These are phyloP conservation scores for Fusarium praegraminearum DNA, from an alignment of 2,329 filamentous ascomycete species.

Conservation along the genomic window DNA sequence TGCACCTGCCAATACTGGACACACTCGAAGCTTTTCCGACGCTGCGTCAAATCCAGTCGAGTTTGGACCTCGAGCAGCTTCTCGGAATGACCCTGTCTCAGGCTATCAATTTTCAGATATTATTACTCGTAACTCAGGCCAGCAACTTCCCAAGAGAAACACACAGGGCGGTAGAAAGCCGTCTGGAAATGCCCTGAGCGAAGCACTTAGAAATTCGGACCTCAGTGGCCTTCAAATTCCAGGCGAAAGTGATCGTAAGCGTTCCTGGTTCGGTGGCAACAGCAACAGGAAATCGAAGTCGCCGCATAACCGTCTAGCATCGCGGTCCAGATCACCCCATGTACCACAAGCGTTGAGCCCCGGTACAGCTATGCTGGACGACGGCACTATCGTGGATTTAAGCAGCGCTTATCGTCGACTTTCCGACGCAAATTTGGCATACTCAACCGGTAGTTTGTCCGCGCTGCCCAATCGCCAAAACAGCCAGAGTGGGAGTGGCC, in stretches of 20 bases:
- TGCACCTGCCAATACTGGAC: conserved; percentile 39
- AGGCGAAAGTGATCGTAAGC: conserved; percentile 58
- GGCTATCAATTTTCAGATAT: conserved; percentile 73
- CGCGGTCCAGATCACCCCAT: conserved; percentile 54
- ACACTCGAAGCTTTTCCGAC: conserved; percentile 67
- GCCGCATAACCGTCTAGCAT: conserved; percentile 61
- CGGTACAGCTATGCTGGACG: conserved; percentile 65
- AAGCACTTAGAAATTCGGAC: conserved; percentile 66
- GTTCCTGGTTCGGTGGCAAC: conserved; percentile 53
- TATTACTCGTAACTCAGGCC: conserved; percentile 63
- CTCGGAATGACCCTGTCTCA: conserved; percentile 58
- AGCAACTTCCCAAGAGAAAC: conserved; percentile 63
- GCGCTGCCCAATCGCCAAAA: conserved; percentile 66
- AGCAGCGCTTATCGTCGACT: conserved; percentile 76
- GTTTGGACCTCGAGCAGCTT: conserved; percentile 55
- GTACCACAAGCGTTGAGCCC: conserved; percentile 46
- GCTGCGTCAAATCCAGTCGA: conserved; percentile 61
- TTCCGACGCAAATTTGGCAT: conserved; percentile 76
- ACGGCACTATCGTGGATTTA: conserved; percentile 73
- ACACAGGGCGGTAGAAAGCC: conserved; percentile 58
- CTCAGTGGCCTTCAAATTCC: conserved; percentile 63
- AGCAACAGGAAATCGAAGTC: conserved; percentile 63
- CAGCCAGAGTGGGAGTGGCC: conserved; percentile 61
- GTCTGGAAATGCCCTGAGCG: conserved; percentile 59
- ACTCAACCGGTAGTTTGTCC: conserved; percentile 72